phyloP scores from a whole-genome alignment of 1,284 basidiomycete species.

The Ustilago xerochloae region DNA sequence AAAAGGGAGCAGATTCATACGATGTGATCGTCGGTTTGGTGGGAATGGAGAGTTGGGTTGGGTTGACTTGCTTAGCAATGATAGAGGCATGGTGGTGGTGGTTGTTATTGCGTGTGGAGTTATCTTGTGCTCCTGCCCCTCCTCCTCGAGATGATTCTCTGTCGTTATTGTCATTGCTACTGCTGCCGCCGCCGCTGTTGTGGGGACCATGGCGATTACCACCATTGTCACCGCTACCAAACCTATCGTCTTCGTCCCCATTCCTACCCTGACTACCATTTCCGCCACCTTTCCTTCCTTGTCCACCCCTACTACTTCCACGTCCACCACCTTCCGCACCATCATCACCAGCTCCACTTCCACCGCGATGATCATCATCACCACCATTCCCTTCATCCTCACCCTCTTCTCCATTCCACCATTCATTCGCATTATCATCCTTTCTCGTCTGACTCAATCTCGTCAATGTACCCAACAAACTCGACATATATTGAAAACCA shows the following conservation, averaged over 20 bases:
- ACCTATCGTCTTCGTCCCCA: background rate
- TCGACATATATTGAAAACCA: conserved; percentile 41
- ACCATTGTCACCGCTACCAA: background rate
- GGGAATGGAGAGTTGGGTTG: background rate
- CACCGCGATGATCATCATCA: conserved; percentile 3
- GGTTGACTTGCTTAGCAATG: too few relatives aligned
- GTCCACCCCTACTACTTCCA: background rate
- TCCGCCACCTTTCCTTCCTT: background rate
- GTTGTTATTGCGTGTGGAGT: background rate
- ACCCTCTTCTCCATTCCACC: conserved; percentile 7
- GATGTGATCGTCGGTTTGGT: background rate
- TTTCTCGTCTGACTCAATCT: conserved; percentile 29
- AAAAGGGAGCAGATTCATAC: background rate
- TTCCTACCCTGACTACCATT: background rate
- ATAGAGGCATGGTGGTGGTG: too few relatives aligned
- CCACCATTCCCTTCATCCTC: conserved; percentile 1
- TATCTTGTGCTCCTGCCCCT: too few relatives aligned
- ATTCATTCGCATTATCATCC: conserved; percentile 16
- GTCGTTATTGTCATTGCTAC: background rate
- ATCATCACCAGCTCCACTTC: background rate
- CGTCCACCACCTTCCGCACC: background rate
- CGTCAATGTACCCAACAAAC: conserved; percentile 35
- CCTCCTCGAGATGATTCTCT: too few relatives aligned
- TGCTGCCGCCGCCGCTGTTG: background rate
- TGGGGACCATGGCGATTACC: background rate